A percentile compares a stretch with the other conserved stretches of the same genome.
Evolutionary conservation across 495 filamentous ascomycete genomes (phyloP).

Genomic region (Neurospora intermedia): DNA sequence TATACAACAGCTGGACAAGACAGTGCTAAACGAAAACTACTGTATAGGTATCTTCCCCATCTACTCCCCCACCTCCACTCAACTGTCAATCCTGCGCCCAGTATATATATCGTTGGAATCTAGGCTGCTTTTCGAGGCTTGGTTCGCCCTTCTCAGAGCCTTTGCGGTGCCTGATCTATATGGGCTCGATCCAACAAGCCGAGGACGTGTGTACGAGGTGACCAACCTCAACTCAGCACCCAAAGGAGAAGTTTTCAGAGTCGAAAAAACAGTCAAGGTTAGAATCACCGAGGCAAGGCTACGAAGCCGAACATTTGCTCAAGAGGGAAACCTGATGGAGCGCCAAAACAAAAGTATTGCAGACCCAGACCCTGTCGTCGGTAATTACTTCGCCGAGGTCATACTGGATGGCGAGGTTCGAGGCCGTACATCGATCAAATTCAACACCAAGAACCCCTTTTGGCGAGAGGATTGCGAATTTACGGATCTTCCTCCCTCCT

Average conservation of each 20-base stretch:
- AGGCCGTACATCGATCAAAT: constrained; percentile 73
- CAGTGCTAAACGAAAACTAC: constrained; percentile 89
- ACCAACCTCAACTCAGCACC: constrained; percentile 27
- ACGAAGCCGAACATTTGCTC: constrained; percentile 15
- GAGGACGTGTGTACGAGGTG: constrained; percentile 30
- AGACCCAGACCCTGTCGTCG: constrained; percentile 28
- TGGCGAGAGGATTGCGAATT: constrained; percentile 94
- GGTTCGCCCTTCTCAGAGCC: constrained; percentile 87
- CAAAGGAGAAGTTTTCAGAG: constrained; percentile 41
- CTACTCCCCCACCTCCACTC: constrained; percentile 53
- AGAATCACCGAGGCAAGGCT: constrained; percentile 51
- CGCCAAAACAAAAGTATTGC: constrained; percentile 17
- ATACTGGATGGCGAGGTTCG: constrained; percentile 82
- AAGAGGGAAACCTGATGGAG: constrained; percentile 22
- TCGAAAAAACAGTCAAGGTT: constrained; percentile 48
- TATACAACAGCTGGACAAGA: constrained; percentile 77
- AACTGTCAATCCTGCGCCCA: constrained; percentile 55
- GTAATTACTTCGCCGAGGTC: constrained; percentile 83
- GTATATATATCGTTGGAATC: constrained; percentile 82
- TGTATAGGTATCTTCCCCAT: constrained; percentile 89
- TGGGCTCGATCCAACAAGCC: constrained; percentile 34
- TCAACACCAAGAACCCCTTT: constrained; percentile 74
- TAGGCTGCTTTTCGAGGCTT: constrained; percentile 85
- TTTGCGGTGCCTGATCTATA: constrained; percentile 94
- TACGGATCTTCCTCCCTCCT: constrained; percentile 65